Evolutionary conservation across 164 flowering plant species (phyloP), one percentile per base, ranked within the genome.

Genomic region (Euptelea pleiosperma): DNA sequence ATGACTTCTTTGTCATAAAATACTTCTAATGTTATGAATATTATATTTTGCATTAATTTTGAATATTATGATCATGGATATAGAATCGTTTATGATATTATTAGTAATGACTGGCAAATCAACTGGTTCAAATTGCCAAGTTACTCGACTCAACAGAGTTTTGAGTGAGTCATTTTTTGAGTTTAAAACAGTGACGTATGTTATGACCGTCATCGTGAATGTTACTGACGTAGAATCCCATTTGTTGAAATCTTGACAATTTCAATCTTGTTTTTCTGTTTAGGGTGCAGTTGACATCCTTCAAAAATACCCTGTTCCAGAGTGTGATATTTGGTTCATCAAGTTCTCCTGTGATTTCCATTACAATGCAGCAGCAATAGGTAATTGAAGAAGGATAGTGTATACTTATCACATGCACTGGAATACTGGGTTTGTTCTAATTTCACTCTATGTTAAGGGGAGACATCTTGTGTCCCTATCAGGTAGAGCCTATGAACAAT

Each of bases 291-390:
- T 76, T 40, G 97, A 92, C 75, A 82, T 89, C 53, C 98, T 93
- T 60, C 97, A 85, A 61, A 93, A 90, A 60, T 93, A 93, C 64
- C 98, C 98, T 31, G 97, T 88, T 62, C 97, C 97, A 6, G 96
- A 89, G 51, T 93, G 97, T 75, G 98, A 93, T 63, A 93, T 93
- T 37, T 93, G 98, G 98, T 93, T 93, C 73, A 93, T 93, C 73
- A 93, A 93, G 59, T 90, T 93, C 75, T 93, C 98, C 3, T 93
- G 89, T 57, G 98, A 93, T 73, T 89, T 90, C 63, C 90, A 86
- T 61, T 93, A 72, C 68, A 84, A 83, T 69, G 69, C 90, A 45
- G 82, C 73, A 36, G 97, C 98, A 40, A 79, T 88, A 74, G 98
- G 98, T 92, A 77, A 55, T n/a, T n/a, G 26, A 31, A 16, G n/a